Base-by-base conservation (phyloP, 805 yeast species). In the Ogataea nonfermentans region DNA sequence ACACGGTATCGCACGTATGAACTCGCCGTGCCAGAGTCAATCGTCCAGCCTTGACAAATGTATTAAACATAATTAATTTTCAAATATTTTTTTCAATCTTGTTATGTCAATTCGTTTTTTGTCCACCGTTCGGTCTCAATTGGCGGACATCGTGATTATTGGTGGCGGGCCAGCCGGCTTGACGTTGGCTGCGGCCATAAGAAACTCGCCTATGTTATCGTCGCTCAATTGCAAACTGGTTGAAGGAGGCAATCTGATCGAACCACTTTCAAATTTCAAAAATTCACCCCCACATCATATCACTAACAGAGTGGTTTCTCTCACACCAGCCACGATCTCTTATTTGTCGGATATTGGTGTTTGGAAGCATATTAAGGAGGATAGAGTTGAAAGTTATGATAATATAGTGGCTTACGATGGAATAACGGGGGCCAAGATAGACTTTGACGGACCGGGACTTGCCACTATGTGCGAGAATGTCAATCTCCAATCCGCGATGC, bases 101-200 rank as follows among this genome's bases (percentile, higher is more conserved):
- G 10, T 15, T n/a, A 31, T 57, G 44, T 47, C 55, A 24, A 57
- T 40, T 40, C 54, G 65, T 31, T 48, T 49, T 15, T 35, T 60
- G 22, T 53, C 65, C 2, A 59, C 62, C 2, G 57, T 51, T 3
- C 42, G 48, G 4, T n/a, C 36, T 15, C 44, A 35, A 24, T 26
- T 56, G 20, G 66, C 73, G 20, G 97, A 91, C 61, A 76, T 93
- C 14, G 81, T 87, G 6, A 84, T 93, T 38, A 84, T 93, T 25
- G 99, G 99, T 25, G 98, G 95, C 6, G 99, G 99, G 0, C 96
- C 98, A 1, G 98, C 98, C 1, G 99, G 99, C 0, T 66, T 93
- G 41, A 82, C 96, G 2, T 66, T 93, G 25, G 81, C 93, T 4
- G 75, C 95, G 0, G 95, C 95, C 0, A 63, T 91, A 41, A 84